Conservation (phyloP, 2,329 filamentous ascomycete genomes). For the Colletotrichum melonis region DNA sequence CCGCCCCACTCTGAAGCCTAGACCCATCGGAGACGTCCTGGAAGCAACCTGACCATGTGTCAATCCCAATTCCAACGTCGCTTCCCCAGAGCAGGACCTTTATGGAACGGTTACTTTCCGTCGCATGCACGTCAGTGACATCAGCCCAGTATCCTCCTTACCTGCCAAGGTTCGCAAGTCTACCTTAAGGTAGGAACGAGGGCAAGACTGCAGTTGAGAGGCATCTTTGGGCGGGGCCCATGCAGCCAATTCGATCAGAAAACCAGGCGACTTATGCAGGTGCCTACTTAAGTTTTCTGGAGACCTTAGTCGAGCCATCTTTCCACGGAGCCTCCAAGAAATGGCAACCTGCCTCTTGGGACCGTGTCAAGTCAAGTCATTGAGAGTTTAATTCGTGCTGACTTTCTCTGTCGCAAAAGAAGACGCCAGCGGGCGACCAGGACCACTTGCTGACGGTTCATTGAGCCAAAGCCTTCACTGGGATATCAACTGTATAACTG, state of each 20-base stretch:
- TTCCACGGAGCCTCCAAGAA: too few species aligned
- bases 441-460: too few species aligned
- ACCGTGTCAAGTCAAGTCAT: too few species aligned
- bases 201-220: not conserved
- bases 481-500: too few species aligned
- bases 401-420: too few species aligned
- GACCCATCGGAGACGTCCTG: not conserved
- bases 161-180: not conserved
- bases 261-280: not conserved
- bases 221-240: not conserved
- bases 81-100: not conserved
- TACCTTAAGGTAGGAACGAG: not conserved
- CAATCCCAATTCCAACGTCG: conserved; percentile 2
- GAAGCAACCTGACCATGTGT: conserved; percentile 2
- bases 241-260: not conserved
- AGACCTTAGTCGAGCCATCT: too few species aligned
- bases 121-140: not conserved
- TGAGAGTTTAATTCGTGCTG: too few species aligned
- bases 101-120: not conserved
- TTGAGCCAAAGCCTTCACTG: too few species aligned
- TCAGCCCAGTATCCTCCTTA: not conserved
- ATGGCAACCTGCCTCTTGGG: too few species aligned
- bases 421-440: too few species aligned
- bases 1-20: conserved; percentile 10
- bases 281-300: not conserved